phyloP scores from a whole-genome alignment of 1,139 yeast genomes.

The Geotrichum fermentans region DNA sequence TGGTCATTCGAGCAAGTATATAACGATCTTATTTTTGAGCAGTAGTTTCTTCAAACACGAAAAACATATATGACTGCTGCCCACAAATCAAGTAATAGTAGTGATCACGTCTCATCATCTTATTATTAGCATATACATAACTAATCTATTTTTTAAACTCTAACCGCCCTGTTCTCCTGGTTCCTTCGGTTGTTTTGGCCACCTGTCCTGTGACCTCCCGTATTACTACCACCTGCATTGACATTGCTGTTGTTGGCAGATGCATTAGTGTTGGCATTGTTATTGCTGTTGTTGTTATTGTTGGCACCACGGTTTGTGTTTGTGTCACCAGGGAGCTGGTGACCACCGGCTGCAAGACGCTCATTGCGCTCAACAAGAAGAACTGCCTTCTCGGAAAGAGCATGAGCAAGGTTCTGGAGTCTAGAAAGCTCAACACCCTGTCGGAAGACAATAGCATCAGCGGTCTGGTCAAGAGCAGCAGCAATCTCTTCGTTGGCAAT shows the following conservation, averaged over 20 bases:
- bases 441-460: slow-evolving; percentile 54
- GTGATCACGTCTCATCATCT: too few relatives aligned
- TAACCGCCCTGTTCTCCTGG: too few relatives aligned
- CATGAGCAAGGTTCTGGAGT: slow-evolving; percentile 83
- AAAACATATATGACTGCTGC: too few relatives aligned
- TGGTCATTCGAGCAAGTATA: too few relatives aligned
- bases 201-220: neutral
- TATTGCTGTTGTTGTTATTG: slow-evolving; percentile 10
- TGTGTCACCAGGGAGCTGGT: slow-evolving; percentile 37
- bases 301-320: slow-evolving; percentile 8
- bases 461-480: slow-evolving; percentile 60
- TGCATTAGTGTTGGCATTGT: slow-evolving; percentile 3
- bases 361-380: slow-evolving; percentile 81
- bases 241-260: neutral
- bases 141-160: too few relatives aligned
- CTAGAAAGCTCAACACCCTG: slow-evolving; percentile 77
- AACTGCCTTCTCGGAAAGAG: slow-evolving; percentile 80
- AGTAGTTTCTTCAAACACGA: too few relatives aligned
- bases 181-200: slow-evolving; percentile 1
- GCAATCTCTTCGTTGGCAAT: slow-evolving; percentile 69
- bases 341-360: slow-evolving; percentile 73
- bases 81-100: too few relatives aligned
- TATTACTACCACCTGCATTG: neutral
- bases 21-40: too few relatives aligned
- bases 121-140: too few relatives aligned